Evolutionary conservation across 768 basidiomycete species (phyloP).

Genomic region (Suillus spraguei): DNA sequence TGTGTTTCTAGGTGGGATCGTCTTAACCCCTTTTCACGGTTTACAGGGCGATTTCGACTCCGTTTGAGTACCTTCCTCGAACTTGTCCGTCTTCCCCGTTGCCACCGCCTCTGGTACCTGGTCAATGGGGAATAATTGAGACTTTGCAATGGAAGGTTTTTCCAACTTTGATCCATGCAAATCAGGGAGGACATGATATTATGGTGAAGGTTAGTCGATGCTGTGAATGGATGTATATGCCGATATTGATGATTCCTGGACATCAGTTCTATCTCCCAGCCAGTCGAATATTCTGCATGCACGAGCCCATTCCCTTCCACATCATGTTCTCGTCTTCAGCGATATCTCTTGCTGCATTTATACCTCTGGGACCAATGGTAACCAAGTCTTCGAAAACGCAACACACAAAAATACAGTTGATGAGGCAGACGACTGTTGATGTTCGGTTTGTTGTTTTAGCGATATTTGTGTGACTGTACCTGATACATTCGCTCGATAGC

Average conservation of each 20-base stretch:
- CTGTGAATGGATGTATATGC: conserved; percentile 11
- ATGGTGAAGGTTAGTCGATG: conserved; percentile 29
- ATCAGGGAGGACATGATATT: conserved; percentile 43
- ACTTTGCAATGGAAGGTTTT: conserved; percentile 52
- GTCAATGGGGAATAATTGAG: conserved; percentile 42
- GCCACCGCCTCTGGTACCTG: conserved; percentile 45
- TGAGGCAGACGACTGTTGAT: conserved; percentile 71
- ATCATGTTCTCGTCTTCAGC: conserved; percentile 59
- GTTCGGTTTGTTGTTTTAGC: conserved; percentile 41
- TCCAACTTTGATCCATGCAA: conserved; percentile 45
- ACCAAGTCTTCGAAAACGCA: conserved; percentile 32
- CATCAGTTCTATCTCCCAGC: conserved; percentile 54
- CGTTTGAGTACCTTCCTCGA: conserved; percentile 67
- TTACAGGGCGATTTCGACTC: conserved; percentile 55
- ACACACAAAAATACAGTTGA: conserved; percentile 57
- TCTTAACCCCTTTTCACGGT: conserved; percentile 2
- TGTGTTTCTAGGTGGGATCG: conserved; percentile 33
- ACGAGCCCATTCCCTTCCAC: conserved; percentile 68
- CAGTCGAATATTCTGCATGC: conserved; percentile 59
- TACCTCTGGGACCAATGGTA: conserved; percentile 57
- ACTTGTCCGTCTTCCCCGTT: conserved; percentile 57
- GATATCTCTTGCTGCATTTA: conserved; percentile 57
- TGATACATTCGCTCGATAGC: conserved; percentile 31
- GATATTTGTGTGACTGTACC: neutral
- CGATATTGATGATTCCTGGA: conserved; percentile 22